Conservation (phyloP, 441 rosid genomes). For the Croton setiger region DNA sequence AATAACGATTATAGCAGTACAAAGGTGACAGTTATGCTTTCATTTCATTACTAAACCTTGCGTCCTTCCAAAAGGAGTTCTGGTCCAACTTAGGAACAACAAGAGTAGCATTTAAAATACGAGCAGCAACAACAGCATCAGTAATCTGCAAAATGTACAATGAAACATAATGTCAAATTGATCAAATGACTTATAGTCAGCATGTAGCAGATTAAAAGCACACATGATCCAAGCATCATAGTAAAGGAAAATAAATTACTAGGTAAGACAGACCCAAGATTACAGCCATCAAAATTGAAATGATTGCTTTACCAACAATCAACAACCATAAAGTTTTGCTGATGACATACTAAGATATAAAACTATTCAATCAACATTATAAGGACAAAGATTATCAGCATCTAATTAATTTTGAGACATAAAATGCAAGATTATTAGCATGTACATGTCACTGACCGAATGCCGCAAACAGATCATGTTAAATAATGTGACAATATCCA, state of each 20-base stretch:
- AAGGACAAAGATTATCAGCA: no score
- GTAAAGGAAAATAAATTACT: neutral
- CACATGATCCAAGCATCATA: neutral
- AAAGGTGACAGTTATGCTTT: neutral
- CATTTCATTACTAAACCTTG: conserved; percentile 52
- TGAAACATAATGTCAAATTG: conserved; percentile 14
- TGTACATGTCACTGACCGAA: neutral
- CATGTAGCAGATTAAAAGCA: neutral
- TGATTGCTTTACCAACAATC: neutral
- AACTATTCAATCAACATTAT: no score
- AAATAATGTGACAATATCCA: neutral
- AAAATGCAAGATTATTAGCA: neutral
- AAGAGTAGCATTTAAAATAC: conserved; percentile 89
- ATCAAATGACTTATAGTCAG: neutral
- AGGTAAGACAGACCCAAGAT: neutral
- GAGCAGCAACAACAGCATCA: conserved; percentile 97
- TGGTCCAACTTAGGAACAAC: conserved; percentile 94
- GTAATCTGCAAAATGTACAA: conserved; percentile 54
- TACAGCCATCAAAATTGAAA: neutral
- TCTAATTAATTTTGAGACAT: no score
- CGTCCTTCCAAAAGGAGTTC: conserved; percentile 96
- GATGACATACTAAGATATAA: neutral
- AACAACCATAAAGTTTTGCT: neutral
- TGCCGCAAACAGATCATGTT: neutral
- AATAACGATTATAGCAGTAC: neutral